A percentile compares a stretch with the other conserved stretches of the same genome.
These are phyloP conservation scores for Litsea cubeba DNA, from an alignment of 164 flowering plant genomes.

Conservation along the genomic window DNA sequence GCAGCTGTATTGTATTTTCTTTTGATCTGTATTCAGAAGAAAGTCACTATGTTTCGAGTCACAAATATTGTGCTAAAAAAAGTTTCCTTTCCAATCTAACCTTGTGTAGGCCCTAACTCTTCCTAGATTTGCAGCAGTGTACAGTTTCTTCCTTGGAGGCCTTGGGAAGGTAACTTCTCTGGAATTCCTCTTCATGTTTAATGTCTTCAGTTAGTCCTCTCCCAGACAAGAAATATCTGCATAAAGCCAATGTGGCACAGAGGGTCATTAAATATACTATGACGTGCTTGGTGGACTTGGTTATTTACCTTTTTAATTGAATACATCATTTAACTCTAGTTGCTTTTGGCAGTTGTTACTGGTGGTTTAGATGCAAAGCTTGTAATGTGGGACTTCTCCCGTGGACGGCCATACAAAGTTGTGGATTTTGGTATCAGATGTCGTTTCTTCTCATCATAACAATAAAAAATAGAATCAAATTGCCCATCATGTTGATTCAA, in stretches of 20 bases:
- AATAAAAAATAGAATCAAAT: no score
- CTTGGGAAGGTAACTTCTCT: slow-evolving; percentile 81
- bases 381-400: slow-evolving; percentile 89
- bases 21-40: neutral
- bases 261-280: neutral
- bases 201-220: neutral
- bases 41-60: neutral
- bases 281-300: slow-evolving; percentile 1
- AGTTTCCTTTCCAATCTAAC: neutral
- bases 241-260: neutral
- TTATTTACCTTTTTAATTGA: neutral
- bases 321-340: slow-evolving; percentile 1
- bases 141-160: slow-evolving; percentile 91
- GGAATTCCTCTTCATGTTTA: neutral
- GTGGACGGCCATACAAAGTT: slow-evolving; percentile 60
- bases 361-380: slow-evolving; percentile 95
- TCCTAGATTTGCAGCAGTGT: slow-evolving; percentile 87
- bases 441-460: neutral
- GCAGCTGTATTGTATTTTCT: neutral
- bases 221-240: neutral
- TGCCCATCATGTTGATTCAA: neutral
- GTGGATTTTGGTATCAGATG: slow-evolving; percentile 64
- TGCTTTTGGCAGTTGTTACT: slow-evolving; percentile 56
- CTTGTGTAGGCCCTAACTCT: slow-evolving; percentile 26
- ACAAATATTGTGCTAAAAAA: neutral